Base-by-base conservation (phyloP, 495 filamentous ascomycete species). In the Aspergillus indologenus region DNA sequence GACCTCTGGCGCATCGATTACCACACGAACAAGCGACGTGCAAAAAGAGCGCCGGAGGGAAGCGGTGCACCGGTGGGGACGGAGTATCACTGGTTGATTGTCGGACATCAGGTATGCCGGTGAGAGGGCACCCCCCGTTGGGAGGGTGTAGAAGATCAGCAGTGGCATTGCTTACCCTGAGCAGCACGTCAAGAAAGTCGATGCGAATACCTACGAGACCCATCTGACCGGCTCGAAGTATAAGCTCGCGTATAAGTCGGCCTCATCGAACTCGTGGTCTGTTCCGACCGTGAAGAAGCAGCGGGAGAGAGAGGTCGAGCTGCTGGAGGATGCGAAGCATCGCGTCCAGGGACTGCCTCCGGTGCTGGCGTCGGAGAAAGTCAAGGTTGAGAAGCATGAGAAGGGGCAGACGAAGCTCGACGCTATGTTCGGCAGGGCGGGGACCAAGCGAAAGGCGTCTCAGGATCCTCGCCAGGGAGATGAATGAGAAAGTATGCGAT, bases 141-240 rank as follows among this genome's bases (percentile, higher is more conserved):
- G 18, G n/a, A 11, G 1, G 18, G 15, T 2, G 3, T 23, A 0
- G 21, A 40, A 9, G 12, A 11, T 40, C 34, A 9, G 34, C 34
- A 40, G 34, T 24, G 22, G 21, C 22, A 22, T 21, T 59, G 11
- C 57, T 12, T 21, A 20, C 42, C 24, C 14, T 19, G 6, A 29
- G 34, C 48, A 74, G 73, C 61, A 69, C 59, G 73, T 76, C 34
- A 63, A 64, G 46, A 74, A 74, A 45, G 31, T 68, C 34, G 73
- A 74, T 46, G 68, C 67, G 17, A 76, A 74, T 50, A 71, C 70
- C 1, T 74, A 76, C 54, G 70, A 74, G 57, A 71, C 71, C 1
- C 64, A 68, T 53, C 58, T 76, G 3, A 65, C 62, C 14, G 71
- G 71, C 0, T 71, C 73, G 20, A 76, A 76, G 49, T 73, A 71